phyloP scores from a whole-genome alignment of 192 early-diverging fungal genomes.

The Tieghemiomyces parasiticus region DNA sequence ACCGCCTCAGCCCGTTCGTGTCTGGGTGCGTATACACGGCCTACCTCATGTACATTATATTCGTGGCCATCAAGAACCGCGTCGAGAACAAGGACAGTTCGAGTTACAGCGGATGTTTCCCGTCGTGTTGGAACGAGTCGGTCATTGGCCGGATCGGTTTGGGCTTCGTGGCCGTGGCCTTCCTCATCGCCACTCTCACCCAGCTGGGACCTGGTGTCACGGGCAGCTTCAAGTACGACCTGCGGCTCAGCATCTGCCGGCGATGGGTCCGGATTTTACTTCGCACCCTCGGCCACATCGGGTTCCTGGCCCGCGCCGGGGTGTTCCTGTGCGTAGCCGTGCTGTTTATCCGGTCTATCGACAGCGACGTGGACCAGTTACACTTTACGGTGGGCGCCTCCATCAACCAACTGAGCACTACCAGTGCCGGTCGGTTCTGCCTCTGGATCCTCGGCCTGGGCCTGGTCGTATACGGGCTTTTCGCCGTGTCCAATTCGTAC shows the following conservation, averaged over 20 bases:
- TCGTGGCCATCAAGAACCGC: conserved; percentile 13
- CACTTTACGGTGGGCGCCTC: conserved; percentile 16
- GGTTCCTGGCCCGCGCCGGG: conserved; percentile 27
- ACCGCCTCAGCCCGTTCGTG: conserved; percentile 24
- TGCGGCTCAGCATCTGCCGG: conserved; percentile 12
- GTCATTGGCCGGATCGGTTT: conserved; percentile 15
- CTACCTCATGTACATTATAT: conserved; percentile 21
- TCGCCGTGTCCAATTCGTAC: conserved; percentile 17
- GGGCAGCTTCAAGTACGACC: conserved; percentile 19
- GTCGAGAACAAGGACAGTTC: conserved; percentile 11
- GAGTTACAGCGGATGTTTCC: conserved; percentile 19
- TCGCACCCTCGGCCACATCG: conserved; percentile 22
- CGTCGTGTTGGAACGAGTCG: conserved; percentile 21
- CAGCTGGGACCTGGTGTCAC: conserved; percentile 24
- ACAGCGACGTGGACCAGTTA: conserved; percentile 1
- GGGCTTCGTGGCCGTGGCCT: conserved; percentile 22
- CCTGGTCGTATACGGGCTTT: conserved; percentile 16
- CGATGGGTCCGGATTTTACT: conserved; percentile 14
- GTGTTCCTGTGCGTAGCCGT: conserved; percentile 31
- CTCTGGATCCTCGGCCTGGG: conserved; percentile 20
- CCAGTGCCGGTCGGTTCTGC: conserved; percentile 12
- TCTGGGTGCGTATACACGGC: conserved; percentile 27
- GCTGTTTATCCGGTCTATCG: conserved; percentile 19
- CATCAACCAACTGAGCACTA: conserved; percentile 15
- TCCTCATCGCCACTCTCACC: conserved; percentile 23